Percentiles rank a stretch among this genome's conserved stretches.
Evolutionary conservation across 108 stramenopile species (phyloP).

Genomic region (Discostella pseudostelligera): DNA sequence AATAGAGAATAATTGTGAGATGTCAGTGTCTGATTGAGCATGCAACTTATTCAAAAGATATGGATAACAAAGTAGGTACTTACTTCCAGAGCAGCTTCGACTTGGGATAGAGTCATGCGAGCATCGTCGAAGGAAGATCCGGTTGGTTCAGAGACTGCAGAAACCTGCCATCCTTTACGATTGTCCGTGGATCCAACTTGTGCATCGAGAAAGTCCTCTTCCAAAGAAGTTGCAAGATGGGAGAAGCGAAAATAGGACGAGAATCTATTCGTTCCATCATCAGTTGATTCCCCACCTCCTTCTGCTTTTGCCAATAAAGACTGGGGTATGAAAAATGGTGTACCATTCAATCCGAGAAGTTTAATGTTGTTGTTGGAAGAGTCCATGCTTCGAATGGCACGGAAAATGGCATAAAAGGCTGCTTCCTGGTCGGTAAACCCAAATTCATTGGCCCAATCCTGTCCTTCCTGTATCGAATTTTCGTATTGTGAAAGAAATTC

Average conservation of each 20-base stretch:
- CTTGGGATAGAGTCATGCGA: constrained; percentile 72
- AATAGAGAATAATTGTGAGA: background rate
- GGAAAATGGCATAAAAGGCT: constrained; percentile 64
- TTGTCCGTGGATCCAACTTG: constrained; percentile 74
- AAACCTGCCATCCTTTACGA: constrained; percentile 77
- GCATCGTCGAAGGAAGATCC: constrained; percentile 82
- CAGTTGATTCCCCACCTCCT: constrained; percentile 9
- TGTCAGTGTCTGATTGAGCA: background rate
- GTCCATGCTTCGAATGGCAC: constrained; percentile 49
- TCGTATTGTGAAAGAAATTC: constrained; percentile 17
- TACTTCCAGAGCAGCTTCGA: constrained; percentile 61
- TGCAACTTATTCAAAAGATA: too few relatives aligned
- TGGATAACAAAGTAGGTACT: background rate
- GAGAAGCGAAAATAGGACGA: constrained; percentile 59
- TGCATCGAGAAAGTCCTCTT: constrained; percentile 84
- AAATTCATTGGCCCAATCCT: constrained; percentile 62
- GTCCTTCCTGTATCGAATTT: constrained; percentile 27
- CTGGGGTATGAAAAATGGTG: constrained; percentile 61
- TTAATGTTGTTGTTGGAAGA: background rate
- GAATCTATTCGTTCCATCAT: constrained; percentile 28
- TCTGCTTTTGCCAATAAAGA: constrained; percentile 38
- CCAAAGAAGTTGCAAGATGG: constrained; percentile 64
- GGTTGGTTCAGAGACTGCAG: constrained; percentile 61
- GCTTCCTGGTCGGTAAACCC: constrained; percentile 43
- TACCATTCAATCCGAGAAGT: constrained; percentile 53